Evolutionary conservation across 2,329 filamentous ascomycete species (phyloP).

Genomic region (Stemphylium beticola): DNA sequence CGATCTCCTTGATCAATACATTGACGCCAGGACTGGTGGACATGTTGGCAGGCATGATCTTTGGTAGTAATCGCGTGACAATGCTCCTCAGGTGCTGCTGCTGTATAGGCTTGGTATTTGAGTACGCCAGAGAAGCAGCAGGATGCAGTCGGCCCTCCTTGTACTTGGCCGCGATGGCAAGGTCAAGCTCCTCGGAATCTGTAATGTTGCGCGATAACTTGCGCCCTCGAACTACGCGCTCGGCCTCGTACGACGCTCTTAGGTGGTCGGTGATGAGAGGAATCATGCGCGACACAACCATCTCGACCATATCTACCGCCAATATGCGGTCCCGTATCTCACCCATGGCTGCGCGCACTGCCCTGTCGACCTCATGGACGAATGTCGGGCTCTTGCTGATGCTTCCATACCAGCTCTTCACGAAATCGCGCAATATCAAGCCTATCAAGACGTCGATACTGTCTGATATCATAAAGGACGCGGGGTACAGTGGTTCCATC

Average conservation of each 20-base stretch:
- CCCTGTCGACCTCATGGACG: slow-evolving; percentile 82
- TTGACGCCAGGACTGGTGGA: slow-evolving; percentile 81
- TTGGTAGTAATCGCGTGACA: slow-evolving; percentile 74
- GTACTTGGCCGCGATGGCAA: slow-evolving; percentile 95
- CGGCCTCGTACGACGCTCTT: slow-evolving; percentile 88
- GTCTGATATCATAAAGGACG: slow-evolving; percentile 77
- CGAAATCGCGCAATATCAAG: slow-evolving; percentile 80
- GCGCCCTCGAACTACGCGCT: slow-evolving; percentile 82
- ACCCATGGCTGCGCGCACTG: slow-evolving; percentile 74
- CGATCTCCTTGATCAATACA: slow-evolving; percentile 83
- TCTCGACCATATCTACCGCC: slow-evolving; percentile 81
- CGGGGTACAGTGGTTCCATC: slow-evolving; percentile 71
- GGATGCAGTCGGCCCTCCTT: slow-evolving; percentile 86
- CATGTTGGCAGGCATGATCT: slow-evolving; percentile 74
- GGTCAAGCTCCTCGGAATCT: slow-evolving; percentile 92
- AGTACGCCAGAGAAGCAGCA: slow-evolving; percentile 80
- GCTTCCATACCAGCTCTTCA: slow-evolving; percentile 84
- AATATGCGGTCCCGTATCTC: slow-evolving; percentile 75
- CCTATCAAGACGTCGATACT: slow-evolving; percentile 80
- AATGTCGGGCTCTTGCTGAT: slow-evolving; percentile 85
- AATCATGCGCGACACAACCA: slow-evolving; percentile 80
- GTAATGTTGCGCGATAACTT: slow-evolving; percentile 89
- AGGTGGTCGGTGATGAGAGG: slow-evolving; percentile 89
- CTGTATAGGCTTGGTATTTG: slow-evolving; percentile 82
- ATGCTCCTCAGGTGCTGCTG: slow-evolving; percentile 85